Evolutionary conservation across 768 basidiomycete genomes (phyloP), one percentile per base, ranked within the genome.

Genomic region (Phaeotremella fagi): DNA sequence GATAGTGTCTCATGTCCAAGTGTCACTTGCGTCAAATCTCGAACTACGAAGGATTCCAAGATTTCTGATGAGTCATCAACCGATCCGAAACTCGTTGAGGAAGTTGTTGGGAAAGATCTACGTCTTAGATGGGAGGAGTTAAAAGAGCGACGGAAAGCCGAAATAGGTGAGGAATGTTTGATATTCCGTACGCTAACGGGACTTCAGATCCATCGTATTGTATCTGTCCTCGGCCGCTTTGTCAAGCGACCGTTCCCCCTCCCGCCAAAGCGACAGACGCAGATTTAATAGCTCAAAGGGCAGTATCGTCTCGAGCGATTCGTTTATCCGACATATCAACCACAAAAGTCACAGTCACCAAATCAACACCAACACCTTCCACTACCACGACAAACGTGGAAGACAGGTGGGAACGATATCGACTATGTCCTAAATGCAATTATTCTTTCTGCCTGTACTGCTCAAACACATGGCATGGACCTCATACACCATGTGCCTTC

Each of bases 381-480:
- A 12, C 36, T 9, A 11, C 42, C 4, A 25, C 27, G 9, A 38
- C 52, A 23, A 26, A 50, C 11, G 23, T 37, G 20, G 83, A 82
- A 31, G 80, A 82, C 1, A 80, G 82, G 14, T 90, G 85, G 83
- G 83, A 81, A 25, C 77, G 83, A 48, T 79, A 90, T 43, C 81
- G 90, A 47, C 81, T 80, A 31, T 92, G 90, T 62, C 74, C 80
- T 3, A 71, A 74, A 27, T 94, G 90, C 69, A 77, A 76, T 3
- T 91, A 82, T 74, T 84, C 84, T 0, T 92, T 92, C 69, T 92
- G 90, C 73, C 80, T 82, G 2, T 85, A 86, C 61, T 95, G 90
- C 70, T 81, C 80, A 58, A 80, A 83, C 38, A 85, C 86, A 45
- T 94, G 90, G 90, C 90, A 94, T 69, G 90, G 90, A 1, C 83